Conservation (phyloP, 106 monocot genomes). For the Dendrobium officinale region DNA sequence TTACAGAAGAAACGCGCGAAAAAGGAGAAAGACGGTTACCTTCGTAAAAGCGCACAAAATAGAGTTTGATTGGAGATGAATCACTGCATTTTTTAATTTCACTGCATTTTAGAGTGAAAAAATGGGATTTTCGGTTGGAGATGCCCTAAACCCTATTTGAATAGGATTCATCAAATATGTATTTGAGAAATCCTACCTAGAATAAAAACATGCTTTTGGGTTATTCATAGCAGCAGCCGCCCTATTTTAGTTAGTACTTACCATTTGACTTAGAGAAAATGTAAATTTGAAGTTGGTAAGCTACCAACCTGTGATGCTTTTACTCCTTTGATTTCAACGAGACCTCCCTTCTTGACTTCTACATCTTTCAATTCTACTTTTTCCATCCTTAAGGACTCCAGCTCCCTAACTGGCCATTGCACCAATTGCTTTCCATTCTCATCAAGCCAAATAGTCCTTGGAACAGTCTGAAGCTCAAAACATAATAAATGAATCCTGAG, state of each 20-base stretch:
- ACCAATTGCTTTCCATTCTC: constrained; percentile 35
- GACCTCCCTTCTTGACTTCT: constrained; percentile 19
- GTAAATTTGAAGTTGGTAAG: background rate
- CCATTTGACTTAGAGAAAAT: no score
- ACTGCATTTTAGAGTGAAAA: no score
- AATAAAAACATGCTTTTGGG: background rate
- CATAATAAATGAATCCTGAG: background rate
- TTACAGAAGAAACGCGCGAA: no score
- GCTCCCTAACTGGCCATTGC: constrained; percentile 77
- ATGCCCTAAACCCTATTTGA: no score
- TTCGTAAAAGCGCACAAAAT: no score
- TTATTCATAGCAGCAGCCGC: no score
- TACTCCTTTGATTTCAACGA: constrained; percentile 33
- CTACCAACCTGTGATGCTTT: constrained; percentile 36
- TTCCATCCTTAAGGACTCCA: constrained; percentile 54
- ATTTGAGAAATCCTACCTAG: background rate
- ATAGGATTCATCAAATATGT: background rate
- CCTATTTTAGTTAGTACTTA: no score
- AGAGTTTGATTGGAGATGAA: no score
- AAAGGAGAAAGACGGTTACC: no score
- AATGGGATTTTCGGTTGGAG: no score
- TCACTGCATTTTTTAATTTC: no score
- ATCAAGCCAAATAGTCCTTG: constrained; percentile 66
- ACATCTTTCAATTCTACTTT: constrained; percentile 17
- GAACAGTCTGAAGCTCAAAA: constrained; percentile 36